Evolutionary conservation across 305 asterid genomes (phyloP).

Genomic region (Fraxinus velutina): DNA sequence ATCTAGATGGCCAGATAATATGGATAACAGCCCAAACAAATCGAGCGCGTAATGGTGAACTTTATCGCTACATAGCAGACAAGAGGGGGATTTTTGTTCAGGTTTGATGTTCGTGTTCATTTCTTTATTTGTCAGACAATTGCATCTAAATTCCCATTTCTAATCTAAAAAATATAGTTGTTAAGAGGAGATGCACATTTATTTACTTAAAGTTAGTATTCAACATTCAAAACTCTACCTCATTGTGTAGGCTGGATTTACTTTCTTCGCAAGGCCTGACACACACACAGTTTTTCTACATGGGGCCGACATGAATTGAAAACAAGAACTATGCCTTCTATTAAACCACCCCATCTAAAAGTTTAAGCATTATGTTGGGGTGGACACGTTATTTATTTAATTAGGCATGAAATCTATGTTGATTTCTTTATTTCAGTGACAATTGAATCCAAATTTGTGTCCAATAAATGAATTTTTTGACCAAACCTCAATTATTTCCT

Average conservation of each 20-base stretch:
- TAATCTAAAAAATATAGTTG: neutral
- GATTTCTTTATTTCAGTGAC: neutral
- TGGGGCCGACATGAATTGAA: neutral
- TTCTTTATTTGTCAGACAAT: neutral
- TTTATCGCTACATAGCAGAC: conserved; percentile 93
- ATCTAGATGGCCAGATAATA: conserved; percentile 66
- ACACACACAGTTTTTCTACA: neutral
- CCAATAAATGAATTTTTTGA: neutral
- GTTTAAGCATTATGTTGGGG: neutral
- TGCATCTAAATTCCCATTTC: neutral
- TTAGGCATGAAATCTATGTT: neutral
- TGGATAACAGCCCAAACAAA: conserved; percentile 89
- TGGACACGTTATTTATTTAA: neutral
- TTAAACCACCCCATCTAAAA: neutral
- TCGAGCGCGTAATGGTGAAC: conserved; percentile 85
- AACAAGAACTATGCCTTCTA: neutral
- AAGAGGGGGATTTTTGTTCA: conserved; percentile 84
- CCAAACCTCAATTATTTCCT: neutral
- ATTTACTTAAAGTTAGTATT: neutral
- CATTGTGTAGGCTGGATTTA: neutral
- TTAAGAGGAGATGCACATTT: neutral
- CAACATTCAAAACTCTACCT: neutral
- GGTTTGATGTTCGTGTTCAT: conserved; percentile 34
- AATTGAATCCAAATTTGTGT: neutral
- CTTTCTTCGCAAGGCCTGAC: neutral